Evolutionary conservation across 306 rosid genomes (phyloP), one percentile per base, ranked within the genome.

Genomic region (Boehmeria nivea): DNA sequence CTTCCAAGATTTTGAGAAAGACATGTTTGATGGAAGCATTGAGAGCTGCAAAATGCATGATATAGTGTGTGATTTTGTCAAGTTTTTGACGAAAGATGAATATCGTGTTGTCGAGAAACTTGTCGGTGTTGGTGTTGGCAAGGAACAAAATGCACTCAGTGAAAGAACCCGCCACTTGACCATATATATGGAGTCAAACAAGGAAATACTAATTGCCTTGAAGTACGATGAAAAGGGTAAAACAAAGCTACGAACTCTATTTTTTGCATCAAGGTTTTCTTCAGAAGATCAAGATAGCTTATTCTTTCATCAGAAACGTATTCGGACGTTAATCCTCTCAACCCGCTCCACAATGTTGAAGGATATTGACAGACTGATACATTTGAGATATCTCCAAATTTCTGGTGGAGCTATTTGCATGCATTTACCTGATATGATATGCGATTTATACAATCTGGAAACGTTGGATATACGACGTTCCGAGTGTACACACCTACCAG

Each of bases 31-130:
- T 1, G 37, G 23, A 6, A 36, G 18, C 8, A 4, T 13, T 7
- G 6, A 45, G n/a, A n/a, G n/a, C 3, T 63, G 59, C 49, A 63
- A 63, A 25, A 51, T 63, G 67, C 67, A 63, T 51, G 59, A 63
- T 12, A 51, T 51, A 63, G 40, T 51, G 38, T 43, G 46, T n/a
- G 59, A 63, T 17, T 63, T 51, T 26, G 59, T 47, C 3, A 44
- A 40, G 22, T 51, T 24, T 51, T 48, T 62, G 16, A 38, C 58
- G 2, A 51, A 38, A 17, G 17, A 62, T n/a, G 58, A 62, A 10
- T 51, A 15, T 46, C 6, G 24, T 18, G 10, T 48, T 1, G 3
- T 22, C 3, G 54, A 48, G 49, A 18, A 44, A 9, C 6, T 18
- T 3, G n/a, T n/a, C n/a, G 49, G n/a, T 8, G 12, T 3, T 40